Base-by-base conservation (phyloP, 148 eudicot genomes). In the Amaranthus cruentus region DNA sequence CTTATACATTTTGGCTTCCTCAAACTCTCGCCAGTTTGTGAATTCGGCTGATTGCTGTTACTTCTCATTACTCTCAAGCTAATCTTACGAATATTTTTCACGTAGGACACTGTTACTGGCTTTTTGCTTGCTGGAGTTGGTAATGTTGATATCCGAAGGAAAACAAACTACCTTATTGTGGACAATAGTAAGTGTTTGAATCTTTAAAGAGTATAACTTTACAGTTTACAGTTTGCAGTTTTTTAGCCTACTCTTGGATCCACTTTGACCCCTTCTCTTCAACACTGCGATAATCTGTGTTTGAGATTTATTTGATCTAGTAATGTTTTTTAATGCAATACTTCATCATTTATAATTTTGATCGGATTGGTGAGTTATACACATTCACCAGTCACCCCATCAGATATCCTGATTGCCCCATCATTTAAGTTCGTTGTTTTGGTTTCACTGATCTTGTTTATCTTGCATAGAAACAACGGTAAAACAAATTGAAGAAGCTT, bases 121-220 rank as follows among this genome's bases (percentile, higher is more conserved):
- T 84, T 93, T 74, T 81, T 93, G 76, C 86, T 93, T 55, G 97
- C 98, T 81, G 98, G 98, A 69, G 98, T 93, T 69, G 98, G 98
- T 78, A 89, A 91, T 77, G 97, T 94, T 61, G 97, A 91, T 77
- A 76, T 94, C 85, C 81, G 98, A 70, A 94, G 98, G 90, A 91
- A 94, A 83, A 94, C 98, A 61, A 94, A 94, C 80, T 94, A 91
- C 83, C 91, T 94, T 60, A 89, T 94, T 75, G 98, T 94, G 69
- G 98, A 91, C 85, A 89, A 91, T 76, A 94, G 98, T 94, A 91
- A 80, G 90, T 54, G 47, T 62, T 70, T 69, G 13, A 18, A 44
- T 46, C 79, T 55, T 57, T 48, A 62, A 53, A 28, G 13, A 47
- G 14, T 64, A 44, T 46, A 46, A 9, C 1, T 12, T 21, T 64